These are phyloP conservation scores for Wallacemonas collosoma DNA, from an alignment of 208 protist species.

Conservation along the genomic window DNA sequence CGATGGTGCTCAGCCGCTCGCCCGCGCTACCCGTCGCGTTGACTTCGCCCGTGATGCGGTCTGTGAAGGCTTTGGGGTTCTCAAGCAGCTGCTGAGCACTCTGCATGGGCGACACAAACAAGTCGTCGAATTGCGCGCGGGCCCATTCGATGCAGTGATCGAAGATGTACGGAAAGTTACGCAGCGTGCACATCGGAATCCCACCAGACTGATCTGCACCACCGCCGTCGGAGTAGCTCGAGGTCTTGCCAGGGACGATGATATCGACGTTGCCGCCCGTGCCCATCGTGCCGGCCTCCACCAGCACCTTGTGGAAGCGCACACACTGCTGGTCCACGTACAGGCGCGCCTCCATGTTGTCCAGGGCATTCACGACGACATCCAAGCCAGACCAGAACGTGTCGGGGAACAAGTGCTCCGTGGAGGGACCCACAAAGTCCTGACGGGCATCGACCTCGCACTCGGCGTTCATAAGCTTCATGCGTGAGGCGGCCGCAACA, in stretches of 20 bases:
- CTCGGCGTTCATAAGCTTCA: conserved; percentile 95
- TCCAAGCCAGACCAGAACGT: conserved; percentile 96
- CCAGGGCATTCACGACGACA: conserved; percentile 98
- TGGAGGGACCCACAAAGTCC: conserved; percentile 95
- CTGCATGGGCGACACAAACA: conserved; percentile 89
- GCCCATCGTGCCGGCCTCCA: conserved; percentile 99
- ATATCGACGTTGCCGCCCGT: conserved; percentile 98
- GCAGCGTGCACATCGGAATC: conserved; percentile 99
- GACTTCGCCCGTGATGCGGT: conserved; percentile 70
- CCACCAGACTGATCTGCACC: conserved; percentile 97
- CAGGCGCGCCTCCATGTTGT: conserved; percentile 98
- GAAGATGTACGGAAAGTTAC: conserved; percentile 99
- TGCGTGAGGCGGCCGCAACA: conserved; percentile 88
- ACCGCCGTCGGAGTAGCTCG: conserved; percentile 96
- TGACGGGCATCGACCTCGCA: conserved; percentile 79
- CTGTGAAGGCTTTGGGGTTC: conserved; percentile 66
- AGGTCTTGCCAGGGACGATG: conserved; percentile 97
- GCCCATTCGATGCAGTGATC: conserved; percentile 98
- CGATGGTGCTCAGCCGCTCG: conserved; percentile 74
- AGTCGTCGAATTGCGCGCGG: conserved; percentile 90
- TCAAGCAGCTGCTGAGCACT: conserved; percentile 82
- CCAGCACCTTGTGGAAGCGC: conserved; percentile 96
- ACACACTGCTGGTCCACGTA: conserved; percentile 97
- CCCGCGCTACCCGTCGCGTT: conserved; percentile 58
- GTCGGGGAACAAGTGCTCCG: conserved; percentile 96